Percentiles rank a stretch among this genome's conserved stretches.
Conservation (phyloP, 2,329 filamentous ascomycete genomes). For the Talaromyces sp. region DNA sequence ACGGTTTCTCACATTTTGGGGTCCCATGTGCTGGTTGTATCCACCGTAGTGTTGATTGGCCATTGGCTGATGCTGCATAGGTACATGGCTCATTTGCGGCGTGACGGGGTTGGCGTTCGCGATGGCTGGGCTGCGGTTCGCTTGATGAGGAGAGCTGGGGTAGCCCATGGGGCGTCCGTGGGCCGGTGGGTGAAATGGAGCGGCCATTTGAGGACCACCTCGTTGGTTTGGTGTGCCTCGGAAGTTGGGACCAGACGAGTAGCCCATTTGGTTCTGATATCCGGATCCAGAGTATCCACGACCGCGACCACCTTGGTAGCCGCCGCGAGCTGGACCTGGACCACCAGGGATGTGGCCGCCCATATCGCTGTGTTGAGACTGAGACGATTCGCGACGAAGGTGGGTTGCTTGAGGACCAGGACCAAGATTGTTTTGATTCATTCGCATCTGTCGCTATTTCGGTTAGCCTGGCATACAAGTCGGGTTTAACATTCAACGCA, state of each 20-base stretch:
- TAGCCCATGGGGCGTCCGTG: slow-evolving; percentile 48
- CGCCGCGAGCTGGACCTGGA: slow-evolving; percentile 53
- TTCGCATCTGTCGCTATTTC: slow-evolving; percentile 64
- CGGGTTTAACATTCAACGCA: slow-evolving; percentile 14
- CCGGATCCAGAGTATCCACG: slow-evolving; percentile 54
- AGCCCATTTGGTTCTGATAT: slow-evolving; percentile 52
- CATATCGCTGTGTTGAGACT: slow-evolving; percentile 74
- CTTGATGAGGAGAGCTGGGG: slow-evolving; percentile 64
- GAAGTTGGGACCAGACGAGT: slow-evolving; percentile 54
- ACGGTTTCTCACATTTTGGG: slow-evolving; percentile 59
- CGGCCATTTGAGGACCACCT: slow-evolving; percentile 50
- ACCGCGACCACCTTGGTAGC: slow-evolving; percentile 54
- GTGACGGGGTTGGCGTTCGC: slow-evolving; percentile 64
- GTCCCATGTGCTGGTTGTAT: slow-evolving; percentile 56
- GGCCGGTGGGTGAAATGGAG: slow-evolving; percentile 48
- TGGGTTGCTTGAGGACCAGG: slow-evolving; percentile 68
- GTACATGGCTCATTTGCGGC: slow-evolving; percentile 68
- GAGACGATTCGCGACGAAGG: slow-evolving; percentile 79
- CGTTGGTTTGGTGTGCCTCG: slow-evolving; percentile 52
- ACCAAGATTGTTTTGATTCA: slow-evolving; percentile 60
- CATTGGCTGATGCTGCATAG: slow-evolving; percentile 63
- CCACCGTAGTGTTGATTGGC: slow-evolving; percentile 58
- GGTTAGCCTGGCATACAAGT: slow-evolving; percentile 17
- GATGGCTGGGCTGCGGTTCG: slow-evolving; percentile 63
- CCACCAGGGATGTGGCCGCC: slow-evolving; percentile 54